phyloP scores from a whole-genome alignment of 2,329 filamentous ascomycete species.

The Xylariales sp. region DNA sequence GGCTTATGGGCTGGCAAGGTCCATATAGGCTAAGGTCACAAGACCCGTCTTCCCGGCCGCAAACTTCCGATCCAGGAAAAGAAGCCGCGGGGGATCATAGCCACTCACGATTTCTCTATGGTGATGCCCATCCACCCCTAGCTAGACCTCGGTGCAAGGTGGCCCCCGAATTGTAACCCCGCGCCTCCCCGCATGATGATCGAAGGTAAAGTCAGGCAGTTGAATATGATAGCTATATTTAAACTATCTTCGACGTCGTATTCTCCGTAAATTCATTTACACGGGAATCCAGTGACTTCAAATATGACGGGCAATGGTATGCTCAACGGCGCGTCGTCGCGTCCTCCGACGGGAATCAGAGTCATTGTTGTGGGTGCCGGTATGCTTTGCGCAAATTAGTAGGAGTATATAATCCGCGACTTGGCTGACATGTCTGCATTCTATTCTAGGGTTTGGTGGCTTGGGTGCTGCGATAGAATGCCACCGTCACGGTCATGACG shows the following conservation, averaged over 20 bases:
- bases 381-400: conserved; percentile 43
- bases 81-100: conserved; percentile 20
- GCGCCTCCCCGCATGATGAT: conserved; percentile 28
- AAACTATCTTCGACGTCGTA: conserved; percentile 1
- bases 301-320: conserved; percentile 41
- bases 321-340: conserved; percentile 32
- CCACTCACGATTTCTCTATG: conserved; percentile 5
- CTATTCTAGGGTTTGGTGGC: conserved; percentile 65
- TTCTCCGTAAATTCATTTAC: neutral
- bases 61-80: conserved; percentile 11
- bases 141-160: conserved; percentile 11
- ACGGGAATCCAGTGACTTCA: neutral
- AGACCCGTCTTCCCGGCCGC: conserved; percentile 28
- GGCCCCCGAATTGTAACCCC: conserved; percentile 24
- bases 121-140: conserved; percentile 4
- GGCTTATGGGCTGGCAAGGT: conserved; percentile 12
- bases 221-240: conserved; percentile 19
- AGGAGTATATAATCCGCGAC: neutral
- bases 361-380: conserved; percentile 63
- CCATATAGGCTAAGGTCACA: conserved; percentile 34
- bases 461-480: conserved; percentile 73
- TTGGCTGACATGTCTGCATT: conserved; percentile 26
- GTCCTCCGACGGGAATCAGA: conserved; percentile 60
- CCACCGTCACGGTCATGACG: conserved; percentile 69
- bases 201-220: conserved; percentile 4